Evolutionary conservation across 1,139 yeast genomes (phyloP), one percentile per base, ranked within the genome.

Genomic region (Torulaspora globosa): DNA sequence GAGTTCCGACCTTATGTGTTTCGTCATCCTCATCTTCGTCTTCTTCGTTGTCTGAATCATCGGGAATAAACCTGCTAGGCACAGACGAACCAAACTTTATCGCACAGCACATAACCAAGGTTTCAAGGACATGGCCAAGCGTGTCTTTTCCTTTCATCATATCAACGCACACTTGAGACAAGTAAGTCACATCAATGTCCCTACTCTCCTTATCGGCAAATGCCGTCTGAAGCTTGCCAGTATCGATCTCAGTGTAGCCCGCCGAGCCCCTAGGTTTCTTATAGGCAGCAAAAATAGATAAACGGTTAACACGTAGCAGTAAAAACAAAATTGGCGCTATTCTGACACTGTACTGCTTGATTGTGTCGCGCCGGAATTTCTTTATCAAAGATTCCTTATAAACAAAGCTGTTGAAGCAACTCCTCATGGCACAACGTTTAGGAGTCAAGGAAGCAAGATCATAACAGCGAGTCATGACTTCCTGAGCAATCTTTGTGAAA

Each of bases 81-180:
- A n/a, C n/a, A n/a, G n/a, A n/a, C 5, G 2, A 12, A 1, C 38
- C 29, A 21, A 35, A 35, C 3, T 21, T 35, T 3, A 35, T 1
- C 1, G 28, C 38, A 16, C 15, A 28, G 19, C 29, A 19, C 16
- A 24, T 28, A n/a, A 38, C 4, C 7, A 38, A 10, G n/a, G 27
- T 18, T 11, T 28, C 15, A 21, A 38, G 18, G 15, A 38, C 28
- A 35, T 21, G 29, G 2, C 28, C 29, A 5, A 35, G 2, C 18
- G 18, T 30, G 12, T 38, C 18, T n/a, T 16, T 27, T 28, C n/a
- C 34, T 15, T 16, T 15, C 23, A 38, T 2, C 16, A 28, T 38
- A 3, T 38, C 12, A 23, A 29, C 28, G 18, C 36, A 39, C 18
- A 30, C n/a, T 23, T 30, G 41, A 10, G 36, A 21, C 37, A 21